Base-by-base conservation (phyloP, 2,329 filamentous ascomycete species). In the Fusarium burgessii region DNA sequence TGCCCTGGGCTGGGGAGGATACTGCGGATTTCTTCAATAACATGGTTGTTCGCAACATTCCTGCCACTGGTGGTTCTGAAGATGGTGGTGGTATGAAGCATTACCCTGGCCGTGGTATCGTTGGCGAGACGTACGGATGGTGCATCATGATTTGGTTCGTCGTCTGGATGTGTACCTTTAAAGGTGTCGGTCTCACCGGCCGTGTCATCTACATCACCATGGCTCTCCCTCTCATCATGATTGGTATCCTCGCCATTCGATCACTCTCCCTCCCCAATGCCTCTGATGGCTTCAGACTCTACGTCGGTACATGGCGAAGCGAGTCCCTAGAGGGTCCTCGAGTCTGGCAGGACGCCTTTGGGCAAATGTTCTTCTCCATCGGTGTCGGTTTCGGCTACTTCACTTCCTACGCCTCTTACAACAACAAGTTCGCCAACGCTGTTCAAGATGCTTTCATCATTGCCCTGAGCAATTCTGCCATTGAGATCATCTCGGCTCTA, bases 191-290 rank as follows among this genome's bases (percentile, higher is more conserved):
- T 0, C 75, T 87, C 41, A 87, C 85, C 0, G 87, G 86, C 3
- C 83, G 86, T 7, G 87, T 86, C 10, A 85, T 88, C 2, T 88
- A 88, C 72, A 81, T 87, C 72, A 88, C 86, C 3, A 88, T 89
- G 85, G 87, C 84, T 1, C 71, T 88, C 10, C 87, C 87, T 0
- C 84, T 88, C 17, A 74, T 87, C 57, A 86, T 86, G 17, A 86
- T 86, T 7, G 82, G 84, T 35, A 84, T 88, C 38, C 79, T 88
- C 2, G 81, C 88, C 20, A 84, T 85, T 7, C 83, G 86, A 5
- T 80, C 83, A 0, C 76, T 84, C 2, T 88, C 86, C 1, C 82
- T 88, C 0, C 82, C 84, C 0, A 87, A 88, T 62, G 86, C 87
- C 5, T 72, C 80, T 5, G 83, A 83, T 33, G 87, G 87, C 5